A percentile compares a stretch with the other conserved stretches of the same genome.
Evolutionary conservation across 2,329 filamentous ascomycete species (phyloP).

Genomic region (Clarireedia hainanense): DNA sequence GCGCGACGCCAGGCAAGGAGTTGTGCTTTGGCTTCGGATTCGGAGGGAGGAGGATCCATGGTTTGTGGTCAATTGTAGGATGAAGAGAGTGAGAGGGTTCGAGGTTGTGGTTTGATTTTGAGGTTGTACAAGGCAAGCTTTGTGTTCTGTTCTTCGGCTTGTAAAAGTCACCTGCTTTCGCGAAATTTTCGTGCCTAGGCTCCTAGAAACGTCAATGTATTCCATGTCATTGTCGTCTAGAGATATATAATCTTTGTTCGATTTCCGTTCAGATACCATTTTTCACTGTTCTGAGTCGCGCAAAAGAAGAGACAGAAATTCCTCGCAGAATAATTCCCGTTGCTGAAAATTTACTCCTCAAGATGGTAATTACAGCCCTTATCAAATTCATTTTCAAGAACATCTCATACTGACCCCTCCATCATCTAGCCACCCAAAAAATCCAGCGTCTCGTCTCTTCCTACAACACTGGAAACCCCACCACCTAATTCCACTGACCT

Average conservation of each 20-base stretch:
- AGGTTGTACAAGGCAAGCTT: neutral
- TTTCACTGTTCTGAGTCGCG: neutral
- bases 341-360: neutral
- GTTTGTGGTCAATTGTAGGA: neutral
- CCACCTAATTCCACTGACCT: conserved; percentile 34
- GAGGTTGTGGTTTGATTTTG: neutral
- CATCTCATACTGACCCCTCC: neutral
- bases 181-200: neutral
- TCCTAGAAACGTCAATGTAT: neutral
- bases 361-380: neutral
- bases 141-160: neutral
- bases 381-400: neutral
- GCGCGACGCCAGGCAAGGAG: neutral
- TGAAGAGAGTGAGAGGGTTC: neutral
- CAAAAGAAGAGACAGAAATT: neutral
- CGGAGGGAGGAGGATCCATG: neutral
- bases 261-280: neutral
- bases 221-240: neutral
- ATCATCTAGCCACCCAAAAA: neutral
- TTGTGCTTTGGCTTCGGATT: neutral
- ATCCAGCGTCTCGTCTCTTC: neutral
- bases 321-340: neutral
- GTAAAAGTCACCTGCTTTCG: conserved; percentile 1
- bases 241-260: neutral
- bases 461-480: neutral